phyloP scores from a whole-genome alignment of 495 filamentous ascomycete genomes.

The Barbatosphaeria neglecta region DNA sequence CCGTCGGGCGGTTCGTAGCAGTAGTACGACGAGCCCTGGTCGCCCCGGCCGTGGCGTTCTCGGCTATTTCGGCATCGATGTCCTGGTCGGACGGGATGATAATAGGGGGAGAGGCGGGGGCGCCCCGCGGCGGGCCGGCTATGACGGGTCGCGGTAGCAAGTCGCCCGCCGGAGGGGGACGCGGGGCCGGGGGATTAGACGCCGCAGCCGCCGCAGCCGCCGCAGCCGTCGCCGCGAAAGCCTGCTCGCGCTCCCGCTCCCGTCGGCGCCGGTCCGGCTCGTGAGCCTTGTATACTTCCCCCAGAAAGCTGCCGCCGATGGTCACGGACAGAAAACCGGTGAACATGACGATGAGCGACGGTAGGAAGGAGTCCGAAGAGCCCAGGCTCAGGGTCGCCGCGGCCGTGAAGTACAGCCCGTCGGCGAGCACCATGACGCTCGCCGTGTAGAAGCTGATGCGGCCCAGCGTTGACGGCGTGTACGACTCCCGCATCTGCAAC shows the following conservation, averaged over 20 bases:
- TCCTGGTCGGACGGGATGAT: conserved; percentile 83
- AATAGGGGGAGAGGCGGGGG: conserved; percentile 42
- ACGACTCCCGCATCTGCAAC: conserved; percentile 79
- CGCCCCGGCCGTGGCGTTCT: conserved; percentile 25
- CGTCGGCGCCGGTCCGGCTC: conserved; percentile 63
- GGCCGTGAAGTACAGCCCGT: conserved; percentile 53
- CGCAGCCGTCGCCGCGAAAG: conserved; percentile 1
- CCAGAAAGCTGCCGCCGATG: conserved; percentile 71
- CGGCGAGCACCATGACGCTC: conserved; percentile 73
- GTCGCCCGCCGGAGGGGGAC: conserved; percentile 21
- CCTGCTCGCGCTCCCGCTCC: conserved; percentile 35
- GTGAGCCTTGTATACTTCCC: conserved; percentile 80
- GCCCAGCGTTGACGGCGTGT: conserved; percentile 86
- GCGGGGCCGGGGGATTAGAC: conserved; percentile 10
- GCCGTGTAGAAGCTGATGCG: conserved; percentile 84
- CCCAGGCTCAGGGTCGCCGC: conserved; percentile 54
- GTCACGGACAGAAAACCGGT: conserved; percentile 51
- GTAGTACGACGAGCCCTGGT: conserved; percentile 1
- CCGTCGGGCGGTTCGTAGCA: conserved; percentile 21
- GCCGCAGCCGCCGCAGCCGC: conserved; percentile 5
- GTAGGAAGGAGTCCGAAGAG: conserved; percentile 51
- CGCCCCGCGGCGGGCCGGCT: conserved; percentile 23
- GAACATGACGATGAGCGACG: conserved; percentile 63
- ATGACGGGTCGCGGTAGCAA: conserved; percentile 54
- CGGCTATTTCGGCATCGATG: conserved; percentile 44